phyloP scores from a whole-genome alignment of 352 stramenopile genomes.

The Pythium rhizo-oryzae region DNA sequence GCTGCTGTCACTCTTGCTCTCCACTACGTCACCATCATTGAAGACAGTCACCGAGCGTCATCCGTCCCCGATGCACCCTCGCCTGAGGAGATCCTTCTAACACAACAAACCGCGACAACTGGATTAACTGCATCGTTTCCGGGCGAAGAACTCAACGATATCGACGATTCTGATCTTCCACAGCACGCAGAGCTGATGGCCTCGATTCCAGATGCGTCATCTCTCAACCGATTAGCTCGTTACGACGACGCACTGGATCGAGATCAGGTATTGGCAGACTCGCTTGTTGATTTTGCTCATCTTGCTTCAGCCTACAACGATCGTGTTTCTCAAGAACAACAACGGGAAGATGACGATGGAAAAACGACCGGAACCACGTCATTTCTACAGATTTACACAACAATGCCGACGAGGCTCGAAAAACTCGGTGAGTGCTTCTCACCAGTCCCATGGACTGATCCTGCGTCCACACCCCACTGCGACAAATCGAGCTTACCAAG shows the following conservation, averaged over 20 bases:
- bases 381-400: constrained; percentile 3
- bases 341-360: background rate
- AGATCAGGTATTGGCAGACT: too few species aligned
- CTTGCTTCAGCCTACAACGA: too few species aligned
- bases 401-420: background rate
- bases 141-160: too few species aligned
- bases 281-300: too few species aligned
- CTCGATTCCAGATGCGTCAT: too few species aligned
- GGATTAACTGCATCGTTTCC: too few species aligned
- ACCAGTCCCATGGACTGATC: constrained; percentile 7
- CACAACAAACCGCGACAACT: background rate
- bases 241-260: too few species aligned
- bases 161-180: too few species aligned
- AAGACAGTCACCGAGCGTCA: constrained; percentile 1
- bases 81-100: constrained; percentile 3
- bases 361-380: background rate
- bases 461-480: background rate
- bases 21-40: background rate
- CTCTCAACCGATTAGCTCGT: too few species aligned
- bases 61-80: background rate
- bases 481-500: background rate
- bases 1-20: too few species aligned
- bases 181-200: too few species aligned
- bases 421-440: constrained; percentile 6
- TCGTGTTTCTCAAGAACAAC: too few species aligned